phyloP scores from a whole-genome alignment of 2,329 filamentous ascomycete genomes.

The Cryoendolithus antarcticus region DNA sequence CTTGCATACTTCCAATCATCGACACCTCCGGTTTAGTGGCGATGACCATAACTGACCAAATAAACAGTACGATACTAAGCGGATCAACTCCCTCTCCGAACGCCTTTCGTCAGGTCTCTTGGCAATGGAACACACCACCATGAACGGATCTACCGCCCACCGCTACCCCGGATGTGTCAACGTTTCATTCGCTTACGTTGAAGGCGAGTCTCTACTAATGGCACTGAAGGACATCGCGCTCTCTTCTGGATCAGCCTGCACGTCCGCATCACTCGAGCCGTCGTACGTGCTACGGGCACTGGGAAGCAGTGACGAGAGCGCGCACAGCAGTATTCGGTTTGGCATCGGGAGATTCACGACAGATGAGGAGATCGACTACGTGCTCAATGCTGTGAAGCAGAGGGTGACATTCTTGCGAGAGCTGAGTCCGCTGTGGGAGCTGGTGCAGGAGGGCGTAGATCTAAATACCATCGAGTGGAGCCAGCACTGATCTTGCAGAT shows the following conservation, averaged over 20 bases:
- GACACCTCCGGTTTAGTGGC: neutral
- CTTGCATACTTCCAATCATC: slow-evolving; percentile 1
- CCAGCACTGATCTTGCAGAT: slow-evolving; percentile 57
- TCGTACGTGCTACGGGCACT: slow-evolving; percentile 91
- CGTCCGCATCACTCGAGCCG: slow-evolving; percentile 88
- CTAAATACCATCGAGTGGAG: slow-evolving; percentile 97
- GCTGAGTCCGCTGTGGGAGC: slow-evolving; percentile 89
- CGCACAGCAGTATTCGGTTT: slow-evolving; percentile 94
- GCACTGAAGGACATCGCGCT: slow-evolving; percentile 95
- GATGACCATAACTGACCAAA: slow-evolving; percentile 15
- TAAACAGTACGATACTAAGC: slow-evolving; percentile 75
- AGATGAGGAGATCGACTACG: slow-evolving; percentile 90
- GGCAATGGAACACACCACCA: slow-evolving; percentile 76
- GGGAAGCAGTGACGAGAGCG: slow-evolving; percentile 92
- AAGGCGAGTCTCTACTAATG: slow-evolving; percentile 96
- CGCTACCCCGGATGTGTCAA: slow-evolving; percentile 98
- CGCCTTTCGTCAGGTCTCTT: slow-evolving; percentile 72
- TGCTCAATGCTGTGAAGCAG: slow-evolving; percentile 83
- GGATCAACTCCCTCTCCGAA: slow-evolving; percentile 71
- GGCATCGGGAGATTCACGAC: slow-evolving; percentile 96
- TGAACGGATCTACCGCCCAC: slow-evolving; percentile 71
- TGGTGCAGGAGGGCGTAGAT: slow-evolving; percentile 94
- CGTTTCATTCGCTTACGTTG: slow-evolving; percentile 95
- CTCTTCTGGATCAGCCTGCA: slow-evolving; percentile 93
- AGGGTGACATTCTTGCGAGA: slow-evolving; percentile 87